Evolutionary conservation across 371 early-diverging fungal genomes (phyloP).

Genomic region (Phascolomyces articulosus): DNA sequence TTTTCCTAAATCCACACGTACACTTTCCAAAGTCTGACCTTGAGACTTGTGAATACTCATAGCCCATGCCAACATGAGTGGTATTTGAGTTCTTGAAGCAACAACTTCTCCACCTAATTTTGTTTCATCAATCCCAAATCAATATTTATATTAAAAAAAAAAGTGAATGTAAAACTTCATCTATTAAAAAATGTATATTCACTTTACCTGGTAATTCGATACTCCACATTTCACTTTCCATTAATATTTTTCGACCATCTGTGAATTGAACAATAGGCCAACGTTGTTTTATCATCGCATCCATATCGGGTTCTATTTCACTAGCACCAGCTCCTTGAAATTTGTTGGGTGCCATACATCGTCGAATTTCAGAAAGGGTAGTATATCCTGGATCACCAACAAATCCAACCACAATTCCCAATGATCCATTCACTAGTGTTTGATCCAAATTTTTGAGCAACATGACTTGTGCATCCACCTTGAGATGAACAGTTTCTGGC

Average conservation of each 20-base stretch:
- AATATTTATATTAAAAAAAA: too few relatives aligned
- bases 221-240: conserved; percentile 63
- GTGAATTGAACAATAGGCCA: conserved; percentile 67
- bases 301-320: conserved; percentile 4
- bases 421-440: conserved; percentile 84
- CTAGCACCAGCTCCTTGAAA: not conserved
- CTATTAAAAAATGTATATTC: not conserved
- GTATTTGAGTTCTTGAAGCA: conserved; percentile 57
- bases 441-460: conserved; percentile 75
- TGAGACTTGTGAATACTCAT: conserved; percentile 89
- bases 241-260: conserved; percentile 41
- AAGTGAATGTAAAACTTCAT: too few relatives aligned
- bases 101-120: conserved; percentile 21
- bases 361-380: conserved; percentile 3
- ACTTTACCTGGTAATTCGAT: conserved; percentile 62
- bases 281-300: not conserved
- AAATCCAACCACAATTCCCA: conserved; percentile 75
- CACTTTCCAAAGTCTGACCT: conserved; percentile 88
- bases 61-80: conserved; percentile 69
- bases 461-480: conserved; percentile 86
- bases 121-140: not conserved
- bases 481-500: conserved; percentile 63
- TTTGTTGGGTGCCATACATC: conserved; percentile 3
- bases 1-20: conserved; percentile 75
- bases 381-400: conserved; percentile 31